Evolutionary conservation across 148 eudicot genomes (phyloP).

Genomic region (Chenopodium album): DNA sequence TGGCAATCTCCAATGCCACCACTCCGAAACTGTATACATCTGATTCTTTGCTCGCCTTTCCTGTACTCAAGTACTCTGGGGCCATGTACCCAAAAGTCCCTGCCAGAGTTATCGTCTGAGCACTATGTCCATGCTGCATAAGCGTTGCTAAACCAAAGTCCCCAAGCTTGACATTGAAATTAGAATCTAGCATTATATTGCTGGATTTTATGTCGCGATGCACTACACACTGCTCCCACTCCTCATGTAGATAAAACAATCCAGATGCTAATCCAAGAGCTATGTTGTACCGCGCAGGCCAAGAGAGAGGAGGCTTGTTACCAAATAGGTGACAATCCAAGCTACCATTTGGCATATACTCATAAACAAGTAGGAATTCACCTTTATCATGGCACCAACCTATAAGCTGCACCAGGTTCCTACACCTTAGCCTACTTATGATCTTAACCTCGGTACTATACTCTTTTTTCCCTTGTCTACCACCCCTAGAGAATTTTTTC

Average conservation of each 20-base stretch:
- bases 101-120: constrained; percentile 40
- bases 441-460: constrained; percentile 37
- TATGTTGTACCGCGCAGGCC: constrained; percentile 38
- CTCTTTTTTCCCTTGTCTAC: constrained; percentile 42
- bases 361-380: constrained; percentile 38
- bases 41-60: constrained; percentile 46
- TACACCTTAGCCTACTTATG: constrained; percentile 35
- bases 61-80: constrained; percentile 37
- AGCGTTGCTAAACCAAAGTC: constrained; percentile 61
- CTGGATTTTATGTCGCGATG: constrained; percentile 58
- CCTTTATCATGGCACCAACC: constrained; percentile 51
- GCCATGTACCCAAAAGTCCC: constrained; percentile 56
- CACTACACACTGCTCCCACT: constrained; percentile 59
- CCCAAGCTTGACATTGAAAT: constrained; percentile 48
- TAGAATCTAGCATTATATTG: constrained; percentile 56
- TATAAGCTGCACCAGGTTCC: constrained; percentile 40
- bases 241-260: constrained; percentile 52
- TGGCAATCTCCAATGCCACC: constrained; percentile 44
- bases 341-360: constrained; percentile 45
- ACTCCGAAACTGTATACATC: constrained; percentile 53
- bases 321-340: constrained; percentile 37
- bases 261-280: constrained; percentile 53
- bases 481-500: constrained; percentile 33
- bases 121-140: constrained; percentile 42
- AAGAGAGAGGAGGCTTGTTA: constrained; percentile 5